Percentiles rank a stretch among this genome's conserved stretches.
Conservation (phyloP, 2,329 filamentous ascomycete genomes). For the Teratosphaeria epicoccoides region DNA sequence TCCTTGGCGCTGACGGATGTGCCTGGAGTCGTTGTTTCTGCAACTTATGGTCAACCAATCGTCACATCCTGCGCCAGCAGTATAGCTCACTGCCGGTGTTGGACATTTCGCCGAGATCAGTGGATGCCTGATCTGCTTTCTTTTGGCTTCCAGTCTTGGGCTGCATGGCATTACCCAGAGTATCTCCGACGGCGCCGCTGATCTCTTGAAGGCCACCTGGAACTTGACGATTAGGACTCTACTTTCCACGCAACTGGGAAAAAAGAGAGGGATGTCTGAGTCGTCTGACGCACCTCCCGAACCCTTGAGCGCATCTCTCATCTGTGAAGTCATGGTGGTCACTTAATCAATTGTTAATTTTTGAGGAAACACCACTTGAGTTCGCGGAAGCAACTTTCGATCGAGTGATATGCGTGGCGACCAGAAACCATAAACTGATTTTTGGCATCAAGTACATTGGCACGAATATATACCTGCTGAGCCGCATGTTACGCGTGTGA, state of each 20-base stretch:
- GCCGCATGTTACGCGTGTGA: background rate
- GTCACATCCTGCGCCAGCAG: no score
- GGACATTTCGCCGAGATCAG: slow-evolving; percentile 15
- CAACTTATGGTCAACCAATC: background rate
- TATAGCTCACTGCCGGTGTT: slow-evolving; percentile 11
- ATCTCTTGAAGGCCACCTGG: slow-evolving; percentile 20
- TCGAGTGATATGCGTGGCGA: background rate
- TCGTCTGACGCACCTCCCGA: slow-evolving; percentile 13
- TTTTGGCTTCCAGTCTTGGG: slow-evolving; percentile 18
- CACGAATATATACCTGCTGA: background rate
- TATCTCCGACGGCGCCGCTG: slow-evolving; percentile 16
- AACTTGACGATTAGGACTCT: background rate
- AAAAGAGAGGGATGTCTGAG: no score
- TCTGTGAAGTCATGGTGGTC: slow-evolving; percentile 5
- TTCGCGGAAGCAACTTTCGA: background rate
- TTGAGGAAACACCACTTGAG: background rate
- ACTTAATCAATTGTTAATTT: background rate
- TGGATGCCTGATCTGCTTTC: slow-evolving; percentile 18
- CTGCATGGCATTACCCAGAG: slow-evolving; percentile 14
- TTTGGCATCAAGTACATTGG: background rate
- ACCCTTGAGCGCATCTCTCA: slow-evolving; percentile 23
- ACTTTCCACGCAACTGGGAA: background rate
- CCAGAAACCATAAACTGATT: background rate
- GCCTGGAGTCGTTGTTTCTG: slow-evolving; percentile 13
- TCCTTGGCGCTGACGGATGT: slow-evolving; percentile 15